Evolutionary conservation across 2,329 filamentous ascomycete genomes (phyloP).

Genomic region (Nigrospora sphaerica): DNA sequence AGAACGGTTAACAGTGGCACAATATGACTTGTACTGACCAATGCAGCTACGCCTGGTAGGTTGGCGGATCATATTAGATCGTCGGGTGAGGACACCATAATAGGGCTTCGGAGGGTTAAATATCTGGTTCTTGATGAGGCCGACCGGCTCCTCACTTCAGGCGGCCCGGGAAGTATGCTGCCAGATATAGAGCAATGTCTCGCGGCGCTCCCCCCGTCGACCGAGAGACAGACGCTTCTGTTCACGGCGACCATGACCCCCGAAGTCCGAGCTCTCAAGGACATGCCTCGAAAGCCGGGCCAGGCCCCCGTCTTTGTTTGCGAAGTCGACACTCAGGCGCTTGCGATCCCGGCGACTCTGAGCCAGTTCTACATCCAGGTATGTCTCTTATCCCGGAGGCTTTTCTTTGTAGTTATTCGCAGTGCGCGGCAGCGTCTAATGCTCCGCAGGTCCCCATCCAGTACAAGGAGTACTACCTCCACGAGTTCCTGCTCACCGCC

Average conservation of each 20-base stretch:
- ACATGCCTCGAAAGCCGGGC: constrained; percentile 60
- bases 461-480: constrained; percentile 91
- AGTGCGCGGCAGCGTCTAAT: constrained; percentile 30
- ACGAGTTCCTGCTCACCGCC: constrained; percentile 77
- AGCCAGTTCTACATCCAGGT: constrained; percentile 74
- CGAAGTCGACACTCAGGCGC: constrained; percentile 69
- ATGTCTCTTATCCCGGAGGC: too few relatives aligned
- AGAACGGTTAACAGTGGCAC: too few relatives aligned
- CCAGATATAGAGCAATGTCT: constrained; percentile 88
- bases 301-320: constrained; percentile 80
- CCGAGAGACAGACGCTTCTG: constrained; percentile 81
- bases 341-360: constrained; percentile 75
- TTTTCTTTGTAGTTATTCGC: too few relatives aligned
- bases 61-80: constrained; percentile 89
- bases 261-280: constrained; percentile 81
- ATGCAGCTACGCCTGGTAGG: constrained; percentile 72
- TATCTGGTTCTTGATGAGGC: constrained; percentile 95
- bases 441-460: constrained; percentile 45
- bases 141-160: constrained; percentile 73
- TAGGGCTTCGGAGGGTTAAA: constrained; percentile 68
- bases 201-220: constrained; percentile 67
- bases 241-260: constrained; percentile 95
- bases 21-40: too few relatives aligned
- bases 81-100: constrained; percentile 85
- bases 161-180: constrained; percentile 79